Base-by-base conservation (phyloP, 805 yeast genomes). In the Teunomyces aglyptinius region DNA sequence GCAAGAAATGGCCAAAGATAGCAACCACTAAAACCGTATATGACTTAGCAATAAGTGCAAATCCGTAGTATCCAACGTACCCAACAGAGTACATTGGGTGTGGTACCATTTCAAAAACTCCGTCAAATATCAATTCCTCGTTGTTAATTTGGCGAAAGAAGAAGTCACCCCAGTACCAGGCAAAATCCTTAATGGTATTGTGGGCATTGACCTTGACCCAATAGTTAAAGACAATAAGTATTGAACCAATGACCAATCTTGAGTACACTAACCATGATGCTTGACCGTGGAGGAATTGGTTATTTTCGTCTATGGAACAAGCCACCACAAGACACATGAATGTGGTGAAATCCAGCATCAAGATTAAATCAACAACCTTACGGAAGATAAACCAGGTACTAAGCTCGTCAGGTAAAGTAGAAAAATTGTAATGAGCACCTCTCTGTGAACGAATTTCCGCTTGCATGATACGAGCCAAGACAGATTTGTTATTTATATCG, bases 111-210 rank as follows among this genome's bases (percentile, higher is more conserved):
- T 88, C 92, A 63, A 87, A 88, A 7, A 88, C 94, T 35, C 96
- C 96, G 62, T 89, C 96, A 65, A 88, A 88, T 26, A 87, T 84
- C 56, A 88, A 75, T 48, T 85, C 84, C 60, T 75, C 80, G 51
- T 79, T 80, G 53, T 71, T 72, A 52, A 71, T 68, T 60, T 86
- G 86, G 45, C 89, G 71, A 68, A 88, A 88, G 76, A 88, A 88
- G 68, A 88, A 88, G 65, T 89, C 96, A 22, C 96, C 96, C 96
- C 96, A 88, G 65, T 88, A 88, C 96, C 96, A 88, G 8, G 96
- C 96, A 61, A 83, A 88, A 60, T 88, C 96, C 63, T 88, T 87
- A 49, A 88, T 90, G 15, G 88, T 90, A 53, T 90, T 77, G 63
- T 88, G 96, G 28, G 96, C 96, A 63, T 89, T 91, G 19, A 87